Evolutionary conservation across 352 stramenopile species (phyloP), one percentile per base, ranked within the genome.

Genomic region (Globisporangium uncinulatum): DNA sequence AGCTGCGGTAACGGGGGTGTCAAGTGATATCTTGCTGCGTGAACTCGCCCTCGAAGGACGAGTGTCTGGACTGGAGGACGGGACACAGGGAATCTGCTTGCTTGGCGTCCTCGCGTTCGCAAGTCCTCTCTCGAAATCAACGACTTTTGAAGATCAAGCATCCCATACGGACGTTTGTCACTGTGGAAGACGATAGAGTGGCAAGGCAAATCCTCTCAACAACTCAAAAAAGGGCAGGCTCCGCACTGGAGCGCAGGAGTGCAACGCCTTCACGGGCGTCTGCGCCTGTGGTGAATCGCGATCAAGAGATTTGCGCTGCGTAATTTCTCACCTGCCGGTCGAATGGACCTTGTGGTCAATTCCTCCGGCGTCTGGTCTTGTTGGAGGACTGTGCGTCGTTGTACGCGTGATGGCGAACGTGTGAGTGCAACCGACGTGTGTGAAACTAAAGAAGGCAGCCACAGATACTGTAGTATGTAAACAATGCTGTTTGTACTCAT

Each of bases 271-370:
- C 8, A 10, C 1, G 17, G 21, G 17, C 36, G 14, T 48, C 53
- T 29, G 57, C 54, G 42, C 24, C 67, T 72, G 74, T 75, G 78
- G 74, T 78, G 78, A 88, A 88, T 88, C 78, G 78, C 62, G 72
- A 88, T 88, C 78, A 85, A 65, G 76, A 88, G 78, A 88, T 88
- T 88, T 88, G 74, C 73, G 67, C 78, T 86, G 70, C 78, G 74
- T 69, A 88, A 88, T 88, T 85, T 88, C 69, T 87, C 54, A 58
- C 37, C 46, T 51, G 66, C 67, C 59, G 61, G 49, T 56, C 54
- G 59, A 65, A 68, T 65, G 63, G 63, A 56, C 61, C 69, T 62
- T 52, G 51, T 47, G 69, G 74, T 67, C 74, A 75, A 76, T 79
- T 75, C 71, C 67, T 49, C 65, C 57, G 58, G 68, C 61, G 61